Base-by-base conservation (phyloP, 805 yeast species). In the Saturnispora besseyi region DNA sequence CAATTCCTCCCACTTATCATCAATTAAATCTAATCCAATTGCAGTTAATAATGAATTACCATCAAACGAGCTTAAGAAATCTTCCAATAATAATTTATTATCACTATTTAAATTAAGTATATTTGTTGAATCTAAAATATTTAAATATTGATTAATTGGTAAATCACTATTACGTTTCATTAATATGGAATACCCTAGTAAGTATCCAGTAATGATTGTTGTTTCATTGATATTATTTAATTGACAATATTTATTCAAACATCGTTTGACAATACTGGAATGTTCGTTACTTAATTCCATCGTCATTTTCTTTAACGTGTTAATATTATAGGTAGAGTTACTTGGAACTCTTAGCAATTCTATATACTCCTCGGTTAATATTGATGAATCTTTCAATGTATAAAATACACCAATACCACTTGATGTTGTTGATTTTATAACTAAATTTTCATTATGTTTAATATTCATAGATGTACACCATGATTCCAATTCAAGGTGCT, bases 321-420 rank as follows among this genome's bases (percentile, higher is more conserved):
- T 62, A 8, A 75, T 59, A 44, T 69, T 67, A 18, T 70, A 58
- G 0, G 68, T 59, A 6, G 59, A 44, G 0, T 31, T n/a, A 5
- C 55, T 48, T 0, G 78, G 75, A 1, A 76, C 59, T 44, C 78
- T 58, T 46, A 76, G 47, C 8, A 75, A 53, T 48, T 66, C 73
- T 13, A 68, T 45, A 2, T 55, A 50, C 1, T 51, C 59, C 11
- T 34, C 51, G 22, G 6, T 26, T 1, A 26, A 45, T 11, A 18
- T 7, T 18, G 13, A n/a, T 10, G 15, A 9, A 8, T 34, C 18
- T 2, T 43, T 32, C 1, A 52, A 9, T 6, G 56, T 51, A 21
- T 57, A 62, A 54, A 67, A 70, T 1, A 71, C 62, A 2, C 74
- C 75, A 1, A 63, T 55, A 6, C 78, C 74, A 15, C 22, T 30